Percentiles rank a stretch among this genome's conserved stretches.
phyloP scores from a whole-genome alignment of 345 rosid species.

The Lagerstroemia speciosa region DNA sequence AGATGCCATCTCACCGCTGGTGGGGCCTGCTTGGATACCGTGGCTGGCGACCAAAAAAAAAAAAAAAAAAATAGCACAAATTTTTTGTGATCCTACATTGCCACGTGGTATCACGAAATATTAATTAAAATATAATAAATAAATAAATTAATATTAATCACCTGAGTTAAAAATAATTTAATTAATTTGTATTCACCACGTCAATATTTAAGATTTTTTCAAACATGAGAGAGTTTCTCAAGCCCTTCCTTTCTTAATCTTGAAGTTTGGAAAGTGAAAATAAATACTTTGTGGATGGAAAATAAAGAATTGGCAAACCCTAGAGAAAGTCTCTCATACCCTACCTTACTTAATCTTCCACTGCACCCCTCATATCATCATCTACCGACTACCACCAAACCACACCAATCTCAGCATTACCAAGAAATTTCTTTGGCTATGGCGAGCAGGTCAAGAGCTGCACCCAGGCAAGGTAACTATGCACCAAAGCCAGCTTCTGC shows the following conservation, averaged over 20 bases:
- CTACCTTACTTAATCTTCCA: neutral
- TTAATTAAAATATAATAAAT: no score
- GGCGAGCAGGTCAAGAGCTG: conserved; percentile 4
- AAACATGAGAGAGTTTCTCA: no score
- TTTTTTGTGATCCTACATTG: no score
- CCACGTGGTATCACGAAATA: no score
- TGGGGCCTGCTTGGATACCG: no score
- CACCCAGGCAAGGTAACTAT: neutral
- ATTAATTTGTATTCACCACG: no score
- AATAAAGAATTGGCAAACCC: neutral
- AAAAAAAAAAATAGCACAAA: no score
- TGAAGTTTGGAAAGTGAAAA: neutral
- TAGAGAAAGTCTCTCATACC: neutral
- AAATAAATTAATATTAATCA: no score
- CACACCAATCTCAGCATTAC: neutral
- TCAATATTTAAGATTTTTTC: no score
- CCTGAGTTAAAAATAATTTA: no score
- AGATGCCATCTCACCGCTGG: no score
- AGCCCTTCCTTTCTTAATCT: neutral
- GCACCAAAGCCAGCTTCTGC: neutral
- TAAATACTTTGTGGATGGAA: neutral
- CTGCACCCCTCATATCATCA: neutral
- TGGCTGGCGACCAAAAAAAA: no score
- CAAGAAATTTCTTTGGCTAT: neutral
- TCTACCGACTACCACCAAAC: neutral